A percentile compares a stretch with the other conserved stretches of the same genome.
Conservation (phyloP, 2,329 filamentous ascomycete species). For the Sclerotinia minor region DNA sequence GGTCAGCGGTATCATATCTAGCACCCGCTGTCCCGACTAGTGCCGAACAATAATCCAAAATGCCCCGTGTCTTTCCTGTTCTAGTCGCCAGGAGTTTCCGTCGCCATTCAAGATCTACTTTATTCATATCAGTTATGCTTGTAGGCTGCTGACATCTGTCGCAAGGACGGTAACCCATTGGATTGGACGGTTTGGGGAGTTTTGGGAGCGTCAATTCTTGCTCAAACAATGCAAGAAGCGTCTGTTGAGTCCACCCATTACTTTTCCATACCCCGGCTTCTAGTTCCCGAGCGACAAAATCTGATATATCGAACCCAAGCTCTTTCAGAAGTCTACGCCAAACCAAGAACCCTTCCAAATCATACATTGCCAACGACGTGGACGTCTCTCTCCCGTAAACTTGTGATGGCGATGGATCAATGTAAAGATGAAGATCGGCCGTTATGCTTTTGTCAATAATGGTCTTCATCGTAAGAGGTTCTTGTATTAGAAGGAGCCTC, state of each 20-base stretch:
- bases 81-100: neutral
- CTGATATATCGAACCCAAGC: neutral
- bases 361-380: neutral
- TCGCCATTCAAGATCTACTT: conserved; percentile 5
- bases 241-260: conserved; percentile 1
- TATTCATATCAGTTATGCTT: neutral
- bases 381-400: neutral
- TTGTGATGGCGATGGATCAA: neutral
- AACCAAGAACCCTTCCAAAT: neutral
- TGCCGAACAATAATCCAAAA: rapidly evolving
- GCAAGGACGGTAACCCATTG: neutral
- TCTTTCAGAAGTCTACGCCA: neutral
- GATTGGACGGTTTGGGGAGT: neutral
- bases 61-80: neutral
- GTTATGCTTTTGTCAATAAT: neutral
- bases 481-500: neutral
- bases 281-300: neutral
- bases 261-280: neutral
- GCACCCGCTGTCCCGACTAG: neutral
- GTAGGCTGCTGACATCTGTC: neutral
- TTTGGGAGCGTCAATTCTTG: neutral
- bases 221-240: neutral
- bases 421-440: neutral
- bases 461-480: neutral
- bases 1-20: neutral